Percentiles rank a stretch among this genome's conserved stretches.
phyloP scores from a whole-genome alignment of 2,329 filamentous ascomycete genomes.

The Bipolaris zeicola region DNA sequence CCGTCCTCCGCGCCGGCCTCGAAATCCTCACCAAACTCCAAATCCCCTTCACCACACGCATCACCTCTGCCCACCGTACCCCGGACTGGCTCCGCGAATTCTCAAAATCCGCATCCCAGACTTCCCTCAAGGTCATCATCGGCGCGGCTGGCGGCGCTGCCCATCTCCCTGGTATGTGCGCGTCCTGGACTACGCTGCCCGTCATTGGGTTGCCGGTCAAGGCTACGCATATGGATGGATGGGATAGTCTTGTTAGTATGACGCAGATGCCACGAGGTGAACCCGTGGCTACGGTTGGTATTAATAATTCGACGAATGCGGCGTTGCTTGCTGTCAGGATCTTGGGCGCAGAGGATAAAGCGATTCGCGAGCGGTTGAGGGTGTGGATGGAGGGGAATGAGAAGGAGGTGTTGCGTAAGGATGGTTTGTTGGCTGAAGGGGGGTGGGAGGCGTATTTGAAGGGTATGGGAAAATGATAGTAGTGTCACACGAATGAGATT shows the following conservation, averaged over 20 bases:
- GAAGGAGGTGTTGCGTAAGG: constrained; percentile 68
- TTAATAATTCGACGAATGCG: constrained; percentile 55
- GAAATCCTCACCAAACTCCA: constrained; percentile 70
- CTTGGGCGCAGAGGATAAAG: constrained; percentile 55
- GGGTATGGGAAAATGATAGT: constrained; percentile 42
- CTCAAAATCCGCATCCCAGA: constrained; percentile 47
- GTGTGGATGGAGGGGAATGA: constrained; percentile 68
- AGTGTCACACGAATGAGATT: no score
- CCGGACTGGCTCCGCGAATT: constrained; percentile 55
- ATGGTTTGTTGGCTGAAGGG: constrained; percentile 59
- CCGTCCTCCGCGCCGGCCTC: constrained; percentile 68
- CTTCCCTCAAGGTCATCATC: constrained; percentile 55
- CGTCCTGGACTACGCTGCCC: constrained; percentile 56
- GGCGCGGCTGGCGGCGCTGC: constrained; percentile 57
- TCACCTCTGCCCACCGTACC: constrained; percentile 72
- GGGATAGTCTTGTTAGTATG: constrained; percentile 58
- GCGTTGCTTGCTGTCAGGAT: constrained; percentile 55
- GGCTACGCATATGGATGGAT: constrained; percentile 56
- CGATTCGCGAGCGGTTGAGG: constrained; percentile 63
- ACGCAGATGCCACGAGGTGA: constrained; percentile 58
- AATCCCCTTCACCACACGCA: constrained; percentile 74
- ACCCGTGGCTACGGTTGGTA: constrained; percentile 51
- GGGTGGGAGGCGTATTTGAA: constrained; percentile 63
- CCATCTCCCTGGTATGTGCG: constrained; percentile 59
- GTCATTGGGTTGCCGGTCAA: constrained; percentile 60